A percentile compares a stretch with the other conserved stretches of the same genome.
phyloP scores from a whole-genome alignment of 2,329 filamentous ascomycete species.

The Penicillium sp. region DNA sequence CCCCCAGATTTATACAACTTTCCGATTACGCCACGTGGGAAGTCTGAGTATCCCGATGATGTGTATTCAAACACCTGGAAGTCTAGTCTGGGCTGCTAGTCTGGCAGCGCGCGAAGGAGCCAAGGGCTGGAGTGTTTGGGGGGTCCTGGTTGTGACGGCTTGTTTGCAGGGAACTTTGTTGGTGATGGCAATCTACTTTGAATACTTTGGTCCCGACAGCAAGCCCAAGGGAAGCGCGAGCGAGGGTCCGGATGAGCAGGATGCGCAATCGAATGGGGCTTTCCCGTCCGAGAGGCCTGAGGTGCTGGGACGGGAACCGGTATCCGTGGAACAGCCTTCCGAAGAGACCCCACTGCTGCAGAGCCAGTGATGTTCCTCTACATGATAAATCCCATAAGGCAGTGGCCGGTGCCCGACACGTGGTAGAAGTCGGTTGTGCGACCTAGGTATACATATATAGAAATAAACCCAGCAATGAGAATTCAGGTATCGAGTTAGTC shows the following conservation, averaged over 20 bases:
- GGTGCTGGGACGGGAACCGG: background rate
- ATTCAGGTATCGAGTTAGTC: background rate
- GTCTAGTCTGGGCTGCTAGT: conserved; percentile 84
- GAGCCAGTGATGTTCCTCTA: conserved; percentile 19
- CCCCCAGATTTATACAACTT: conserved; percentile 93
- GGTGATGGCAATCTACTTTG: conserved; percentile 75
- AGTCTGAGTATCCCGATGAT: conserved; percentile 97
- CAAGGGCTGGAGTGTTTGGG: conserved; percentile 93
- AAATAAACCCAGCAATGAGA: background rate
- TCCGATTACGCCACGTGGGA: conserved; percentile 77
- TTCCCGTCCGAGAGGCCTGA: background rate
- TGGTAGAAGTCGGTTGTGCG: background rate
- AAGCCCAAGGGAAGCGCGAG: conserved; percentile 13
- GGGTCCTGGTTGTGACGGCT: conserved; percentile 84
- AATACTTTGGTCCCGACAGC: conserved; percentile 50
- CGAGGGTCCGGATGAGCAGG: conserved; percentile 12
- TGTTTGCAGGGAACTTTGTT: conserved; percentile 79
- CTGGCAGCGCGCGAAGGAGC: conserved; percentile 75
- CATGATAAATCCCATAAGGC: background rate
- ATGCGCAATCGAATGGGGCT: conserved; percentile 11
- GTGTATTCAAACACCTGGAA: conserved; percentile 94
- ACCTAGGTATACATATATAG: background rate
- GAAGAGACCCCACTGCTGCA: conserved; percentile 39
- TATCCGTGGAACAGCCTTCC: conserved; percentile 23
- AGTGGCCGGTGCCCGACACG: background rate